phyloP scores from a whole-genome alignment of 164 flowering plant genomes.

The Umbellularia californica region DNA sequence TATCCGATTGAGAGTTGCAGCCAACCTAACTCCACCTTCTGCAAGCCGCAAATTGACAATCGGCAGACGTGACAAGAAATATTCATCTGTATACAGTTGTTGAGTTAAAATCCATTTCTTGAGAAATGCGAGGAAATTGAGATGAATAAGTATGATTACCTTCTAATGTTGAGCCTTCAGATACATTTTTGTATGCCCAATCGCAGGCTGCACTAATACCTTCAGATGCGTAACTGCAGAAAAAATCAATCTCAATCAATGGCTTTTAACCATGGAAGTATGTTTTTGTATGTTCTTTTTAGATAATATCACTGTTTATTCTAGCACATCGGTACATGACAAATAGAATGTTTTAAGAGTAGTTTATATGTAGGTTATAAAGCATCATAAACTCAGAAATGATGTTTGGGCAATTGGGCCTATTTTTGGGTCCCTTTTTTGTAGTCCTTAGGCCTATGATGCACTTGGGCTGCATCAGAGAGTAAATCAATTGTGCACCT shows the following conservation, averaged over 20 bases:
- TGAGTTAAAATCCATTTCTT: no score
- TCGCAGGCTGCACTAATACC: conserved; percentile 56
- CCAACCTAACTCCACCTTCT: conserved; percentile 79
- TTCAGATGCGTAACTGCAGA: conserved; percentile 81
- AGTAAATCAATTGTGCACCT: no score
- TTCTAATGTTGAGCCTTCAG: conserved; percentile 53
- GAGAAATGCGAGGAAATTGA: neutral
- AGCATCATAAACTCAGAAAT: no score
- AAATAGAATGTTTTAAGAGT: no score
- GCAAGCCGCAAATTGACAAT: conserved; percentile 56
- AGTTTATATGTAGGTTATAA: neutral
- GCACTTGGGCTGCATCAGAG: no score
- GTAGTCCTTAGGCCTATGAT: no score
- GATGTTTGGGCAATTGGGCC: no score
- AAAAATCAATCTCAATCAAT: neutral
- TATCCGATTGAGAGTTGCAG: conserved; percentile 76
- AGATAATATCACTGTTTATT: no score
- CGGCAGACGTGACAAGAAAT: conserved; percentile 63
- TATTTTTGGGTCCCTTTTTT: no score
- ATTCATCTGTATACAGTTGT: conserved; percentile 53
- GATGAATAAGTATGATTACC: conserved; percentile 31
- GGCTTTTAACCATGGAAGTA: neutral
- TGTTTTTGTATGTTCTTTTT: neutral
- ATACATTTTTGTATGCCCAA: conserved; percentile 74
- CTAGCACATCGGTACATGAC: neutral